phyloP scores from a whole-genome alignment of 225 moss, liverwort and hornwort species.

The Marchantia polymorpha region DNA sequence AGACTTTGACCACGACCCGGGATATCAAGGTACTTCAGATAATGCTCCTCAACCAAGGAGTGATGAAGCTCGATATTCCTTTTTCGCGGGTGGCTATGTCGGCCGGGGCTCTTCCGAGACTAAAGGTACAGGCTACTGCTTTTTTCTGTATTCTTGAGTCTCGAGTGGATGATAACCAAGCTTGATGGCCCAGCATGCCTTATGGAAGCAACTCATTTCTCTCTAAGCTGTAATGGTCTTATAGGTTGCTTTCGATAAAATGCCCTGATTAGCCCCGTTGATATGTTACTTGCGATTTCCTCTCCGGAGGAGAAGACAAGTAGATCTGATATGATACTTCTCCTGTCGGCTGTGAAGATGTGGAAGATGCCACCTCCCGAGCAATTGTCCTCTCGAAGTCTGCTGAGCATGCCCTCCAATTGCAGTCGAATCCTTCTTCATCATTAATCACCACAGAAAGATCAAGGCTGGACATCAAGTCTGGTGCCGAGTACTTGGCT shows the following conservation, averaged over 20 bases:
- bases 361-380: conserved; percentile 42
- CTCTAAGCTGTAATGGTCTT: neutral
- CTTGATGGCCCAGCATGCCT: neutral
- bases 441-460: conserved; percentile 60
- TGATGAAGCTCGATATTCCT: conserved; percentile 50
- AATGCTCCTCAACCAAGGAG: neutral
- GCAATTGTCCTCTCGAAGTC: conserved; percentile 49
- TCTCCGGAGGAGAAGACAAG: too few relatives aligned
- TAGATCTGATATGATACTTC: neutral
- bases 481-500: conserved; percentile 79
- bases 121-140: conserved; percentile 11
- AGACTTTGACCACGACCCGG: conserved; percentile 46
- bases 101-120: conserved; percentile 7
- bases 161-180: neutral
- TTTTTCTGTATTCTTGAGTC: neutral
- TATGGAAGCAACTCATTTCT: neutral
- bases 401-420: conserved; percentile 56
- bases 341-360: neutral
- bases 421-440: conserved; percentile 55
- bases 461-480: conserved; percentile 52
- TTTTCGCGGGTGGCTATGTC: conserved; percentile 41
- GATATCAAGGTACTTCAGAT: conserved; percentile 24
- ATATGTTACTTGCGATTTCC: neutral
- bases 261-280: too few relatives aligned
- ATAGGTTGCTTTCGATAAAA: too few relatives aligned